These are phyloP conservation scores for Botrytis fragariae DNA, from an alignment of 2,329 filamentous ascomycete genomes.

Conservation along the genomic window DNA sequence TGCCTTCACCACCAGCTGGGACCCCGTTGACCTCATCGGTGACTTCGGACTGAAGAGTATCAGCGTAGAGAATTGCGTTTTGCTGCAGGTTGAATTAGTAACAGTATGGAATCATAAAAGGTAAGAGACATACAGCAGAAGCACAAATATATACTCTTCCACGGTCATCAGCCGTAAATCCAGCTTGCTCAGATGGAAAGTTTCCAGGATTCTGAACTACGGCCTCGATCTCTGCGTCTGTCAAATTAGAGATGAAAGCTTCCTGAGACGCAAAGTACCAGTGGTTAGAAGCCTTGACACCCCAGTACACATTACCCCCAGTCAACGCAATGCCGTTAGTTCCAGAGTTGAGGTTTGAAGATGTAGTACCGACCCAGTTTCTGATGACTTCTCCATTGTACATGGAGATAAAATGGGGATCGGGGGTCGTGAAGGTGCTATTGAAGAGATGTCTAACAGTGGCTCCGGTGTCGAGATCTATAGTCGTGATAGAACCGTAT, in stretches of 20 bases:
- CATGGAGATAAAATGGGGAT: slow-evolving; percentile 3
- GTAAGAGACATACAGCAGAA: background rate
- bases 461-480: background rate
- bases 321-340: slow-evolving; percentile 5
- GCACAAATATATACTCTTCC: slow-evolving; percentile 12
- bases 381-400: slow-evolving; percentile 10
- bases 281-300: slow-evolving; percentile 6
- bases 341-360: background rate
- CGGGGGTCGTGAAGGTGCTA: background rate
- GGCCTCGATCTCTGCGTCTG: background rate
- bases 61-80: slow-evolving; percentile 5
- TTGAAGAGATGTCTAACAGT: slow-evolving; percentile 1
- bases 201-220: slow-evolving; percentile 3
- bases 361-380: background rate
- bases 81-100: background rate
- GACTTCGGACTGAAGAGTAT: slow-evolving; percentile 1
- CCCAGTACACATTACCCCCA: background rate
- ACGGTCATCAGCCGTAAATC: background rate
- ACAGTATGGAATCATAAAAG: too few species aligned
- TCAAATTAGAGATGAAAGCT: slow-evolving; percentile 3
- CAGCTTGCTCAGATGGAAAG: slow-evolving; percentile 2
- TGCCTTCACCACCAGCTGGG: background rate
- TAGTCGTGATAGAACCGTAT: background rate
- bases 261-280: slow-evolving; percentile 5
- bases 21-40: background rate